phyloP scores from a whole-genome alignment of 306 rosid genomes.

The Acacia melanoxylon region DNA sequence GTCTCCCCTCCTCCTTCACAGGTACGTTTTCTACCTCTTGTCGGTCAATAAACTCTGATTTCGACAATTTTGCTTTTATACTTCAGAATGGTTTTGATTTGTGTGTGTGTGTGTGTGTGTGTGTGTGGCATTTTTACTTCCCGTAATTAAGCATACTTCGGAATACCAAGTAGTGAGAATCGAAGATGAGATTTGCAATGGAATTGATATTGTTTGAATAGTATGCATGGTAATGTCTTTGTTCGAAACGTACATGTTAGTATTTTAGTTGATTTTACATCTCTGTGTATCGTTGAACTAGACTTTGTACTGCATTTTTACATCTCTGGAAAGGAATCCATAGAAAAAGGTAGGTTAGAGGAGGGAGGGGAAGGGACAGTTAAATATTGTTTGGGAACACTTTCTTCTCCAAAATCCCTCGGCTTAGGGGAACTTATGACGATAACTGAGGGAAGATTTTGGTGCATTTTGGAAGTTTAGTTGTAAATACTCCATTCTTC shows the following conservation, averaged over 20 bases:
- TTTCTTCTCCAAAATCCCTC: not conserved
- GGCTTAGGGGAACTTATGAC: not conserved
- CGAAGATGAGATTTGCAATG: not conserved
- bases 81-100: not conserved
- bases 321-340: not conserved
- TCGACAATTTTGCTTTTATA: not conserved
- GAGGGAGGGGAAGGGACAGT: not conserved
- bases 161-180: slow-evolving; percentile 4
- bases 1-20: slow-evolving; percentile 61
- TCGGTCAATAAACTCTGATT: not conserved
- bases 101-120: too few relatives aligned
- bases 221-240: not conserved
- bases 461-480: not conserved
- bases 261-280: not conserved
- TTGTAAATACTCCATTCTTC: not conserved
- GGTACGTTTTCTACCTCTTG: slow-evolving; percentile 35
- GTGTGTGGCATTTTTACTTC: not conserved
- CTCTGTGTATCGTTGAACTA: not conserved
- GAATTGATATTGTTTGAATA: not conserved
- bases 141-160: not conserved
- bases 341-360: not conserved
- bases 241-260: not conserved
- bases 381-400: not conserved
- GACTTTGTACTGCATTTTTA: not conserved
- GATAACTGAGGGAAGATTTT: not conserved